These are phyloP conservation scores for Cephaloascus albidus DNA, from an alignment of 805 yeast genomes.

Conservation along the genomic window DNA sequence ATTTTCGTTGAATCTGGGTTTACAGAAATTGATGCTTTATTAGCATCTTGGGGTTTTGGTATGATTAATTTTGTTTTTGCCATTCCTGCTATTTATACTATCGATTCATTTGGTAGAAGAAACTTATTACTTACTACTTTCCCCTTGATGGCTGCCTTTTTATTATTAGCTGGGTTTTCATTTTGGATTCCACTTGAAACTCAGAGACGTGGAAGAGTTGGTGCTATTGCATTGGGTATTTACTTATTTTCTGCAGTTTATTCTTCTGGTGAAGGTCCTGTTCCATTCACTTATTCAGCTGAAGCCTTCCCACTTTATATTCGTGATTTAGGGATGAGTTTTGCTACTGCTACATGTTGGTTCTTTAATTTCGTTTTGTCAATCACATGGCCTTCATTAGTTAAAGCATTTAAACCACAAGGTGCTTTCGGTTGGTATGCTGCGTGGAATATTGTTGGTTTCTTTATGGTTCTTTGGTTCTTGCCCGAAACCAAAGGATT, in stretches of 20 bases:
- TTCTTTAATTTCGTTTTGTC: constrained; percentile 33
- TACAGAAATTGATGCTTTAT: constrained; percentile 30
- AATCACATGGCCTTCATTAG: constrained; percentile 31
- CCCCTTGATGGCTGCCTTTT: constrained; percentile 31
- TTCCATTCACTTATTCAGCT: constrained; percentile 34
- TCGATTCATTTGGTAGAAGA: constrained; percentile 42
- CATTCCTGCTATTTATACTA: constrained; percentile 36
- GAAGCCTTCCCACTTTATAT: constrained; percentile 34
- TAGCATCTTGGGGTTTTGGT: constrained; percentile 42
- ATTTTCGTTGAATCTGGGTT: constrained; percentile 36
- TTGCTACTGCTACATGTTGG: constrained; percentile 36
- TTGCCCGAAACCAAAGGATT: constrained; percentile 33
- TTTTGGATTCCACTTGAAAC: constrained; percentile 21
- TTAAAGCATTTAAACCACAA: constrained; percentile 23
- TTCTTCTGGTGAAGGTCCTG: constrained; percentile 36
- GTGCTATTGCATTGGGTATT: constrained; percentile 48
- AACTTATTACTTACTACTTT: constrained; percentile 27
- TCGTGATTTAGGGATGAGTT: constrained; percentile 34
- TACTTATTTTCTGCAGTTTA: constrained; percentile 43
- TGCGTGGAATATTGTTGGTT: constrained; percentile 33
- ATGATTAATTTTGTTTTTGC: constrained; percentile 40
- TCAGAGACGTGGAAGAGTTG: constrained; percentile 19
- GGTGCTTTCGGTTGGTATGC: constrained; percentile 37
- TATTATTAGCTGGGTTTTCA: constrained; percentile 29
- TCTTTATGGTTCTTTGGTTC: constrained; percentile 32